Base-by-base conservation (phyloP, 208 protist genomes). In the Sergeia podlipaevii region DNA sequence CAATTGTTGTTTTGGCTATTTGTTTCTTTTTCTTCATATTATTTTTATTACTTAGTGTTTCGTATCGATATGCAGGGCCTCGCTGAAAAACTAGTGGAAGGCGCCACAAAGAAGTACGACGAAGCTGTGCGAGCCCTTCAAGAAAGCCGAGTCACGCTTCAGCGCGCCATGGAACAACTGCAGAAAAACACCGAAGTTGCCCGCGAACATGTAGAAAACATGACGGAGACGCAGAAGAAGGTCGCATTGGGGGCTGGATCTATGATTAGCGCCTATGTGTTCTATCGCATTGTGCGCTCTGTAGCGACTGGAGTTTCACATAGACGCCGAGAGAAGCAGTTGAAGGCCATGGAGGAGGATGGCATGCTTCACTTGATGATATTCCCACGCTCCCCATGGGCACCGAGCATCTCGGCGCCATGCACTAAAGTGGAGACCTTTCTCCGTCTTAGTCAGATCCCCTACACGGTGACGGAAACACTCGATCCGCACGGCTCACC, bases 401-500 rank as follows among this genome's bases (percentile, higher is more conserved):
- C 57, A n/a, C 48, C 49, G 29, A 60, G 33, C 44, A 4, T 65
- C 20, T 65, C 49, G 3, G 15, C 17, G 29, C 49, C 20, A 24
- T 57, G 47, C 57, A 28, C 36, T 0, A 65, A 65, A 36, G 18
- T 65, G 57, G 65, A 71, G 57, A 58, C 65, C 20, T 71, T 65
- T 29, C 49, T 71, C 32, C 65, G 65, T 27, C 48, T 71, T 0
- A 41, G 57, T 6, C 8, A 45, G 13, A 64, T 71, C 28, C 53
- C 55, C 37, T 71, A 71, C 49, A 20, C 56, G 23, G 33, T 54
- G 41, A 24, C 27, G 5, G 32, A 53, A 18, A 30, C 30, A 8
- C 49, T 48, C 11, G 27, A 55, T 36, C n/a, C 57, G 20, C 20
- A 47, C 29, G 48, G 32, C 27, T 65, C 57, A 34, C 65, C 65